Evolutionary conservation across 768 basidiomycete species (phyloP).

Genomic region (Mycena sanguinolenta): DNA sequence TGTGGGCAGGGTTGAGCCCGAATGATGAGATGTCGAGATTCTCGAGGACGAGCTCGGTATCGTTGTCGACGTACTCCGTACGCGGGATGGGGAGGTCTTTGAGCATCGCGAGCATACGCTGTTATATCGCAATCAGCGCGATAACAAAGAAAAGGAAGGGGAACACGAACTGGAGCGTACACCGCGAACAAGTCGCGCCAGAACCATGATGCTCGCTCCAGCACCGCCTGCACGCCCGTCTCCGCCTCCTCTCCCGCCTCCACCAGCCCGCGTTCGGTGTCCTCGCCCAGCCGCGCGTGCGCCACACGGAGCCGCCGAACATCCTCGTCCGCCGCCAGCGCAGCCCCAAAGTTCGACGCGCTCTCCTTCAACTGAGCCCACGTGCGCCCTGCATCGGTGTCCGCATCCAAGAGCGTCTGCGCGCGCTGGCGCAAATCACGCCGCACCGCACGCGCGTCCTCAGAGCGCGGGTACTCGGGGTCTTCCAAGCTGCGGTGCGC

Average conservation of each 20-base stretch:
- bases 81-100: constrained; percentile 81
- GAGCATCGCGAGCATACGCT: constrained; percentile 60
- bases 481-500: constrained; percentile 62
- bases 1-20: constrained; percentile 76
- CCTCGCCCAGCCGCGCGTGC: constrained; percentile 60
- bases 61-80: constrained; percentile 77
- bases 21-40: constrained; percentile 79
- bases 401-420: constrained; percentile 60
- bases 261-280: constrained; percentile 60
- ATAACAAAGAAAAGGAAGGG: neutral
- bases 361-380: constrained; percentile 68
- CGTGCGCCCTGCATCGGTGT: constrained; percentile 56
- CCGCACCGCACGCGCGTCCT: constrained; percentile 58
- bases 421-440: constrained; percentile 64
- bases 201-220: constrained; percentile 80
- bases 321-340: constrained; percentile 64
- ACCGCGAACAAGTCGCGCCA: constrained; percentile 88
- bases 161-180: constrained; percentile 64
- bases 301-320: constrained; percentile 61
- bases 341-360: constrained; percentile 58
- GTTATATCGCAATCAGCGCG: neutral
- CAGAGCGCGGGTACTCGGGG: constrained; percentile 65
- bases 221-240: constrained; percentile 62
- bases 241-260: constrained; percentile 52
- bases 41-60: constrained; percentile 82